Evolutionary conservation across 2,329 filamentous ascomycete genomes (phyloP), one percentile per base, ranked within the genome.

Genomic region (Neofusicoccum kwambonambiense): DNA sequence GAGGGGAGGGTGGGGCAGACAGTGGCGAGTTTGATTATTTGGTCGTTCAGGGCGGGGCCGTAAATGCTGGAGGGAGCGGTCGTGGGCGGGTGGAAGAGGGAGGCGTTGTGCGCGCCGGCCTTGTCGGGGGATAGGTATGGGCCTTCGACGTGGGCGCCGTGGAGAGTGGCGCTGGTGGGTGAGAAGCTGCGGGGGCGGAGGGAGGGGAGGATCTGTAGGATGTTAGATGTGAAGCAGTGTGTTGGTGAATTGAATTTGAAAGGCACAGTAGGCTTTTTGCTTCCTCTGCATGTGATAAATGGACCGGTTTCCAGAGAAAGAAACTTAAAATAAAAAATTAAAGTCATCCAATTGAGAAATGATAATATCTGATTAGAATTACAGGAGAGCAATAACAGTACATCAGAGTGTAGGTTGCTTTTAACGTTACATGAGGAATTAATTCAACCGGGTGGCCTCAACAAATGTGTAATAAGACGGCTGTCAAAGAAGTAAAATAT

Each of bases 101-200:
- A 74, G 31, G 75, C 72, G 66, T 82, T 80, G 70, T 86, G 83
- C 6, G 84, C 84, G 44, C 84, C 84, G 70, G 82, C 83, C 70
- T 86, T 86, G 3, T 74, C 73, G 1, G 82, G 79, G 65, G 81
- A 78, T 5, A 87, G 79, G 69, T 84, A 86, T 7, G 84, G 84
- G 2, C 84, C 84, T 78, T 86, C 84, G 17, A 79, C 78, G 69
- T 86, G 84, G n/a, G 83, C 83, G 35, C 84, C 84, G 1, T 86
- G 78, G 5, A 86, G 76, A 17, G 80, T 78, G n/a, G 84, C 83
- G 4, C 78, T 78, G 13, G 72, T 68, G 15, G 41, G 27, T 9
- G 75, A 66, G 57, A 81, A 78, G 11, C 76, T 69, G 22, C 78
- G 75, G 13, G 83, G 82, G 22, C 68, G 70, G 3, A 85, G 75